Evolutionary conservation across 2,329 filamentous ascomycete genomes (phyloP).

Genomic region (Penicillium palitans): DNA sequence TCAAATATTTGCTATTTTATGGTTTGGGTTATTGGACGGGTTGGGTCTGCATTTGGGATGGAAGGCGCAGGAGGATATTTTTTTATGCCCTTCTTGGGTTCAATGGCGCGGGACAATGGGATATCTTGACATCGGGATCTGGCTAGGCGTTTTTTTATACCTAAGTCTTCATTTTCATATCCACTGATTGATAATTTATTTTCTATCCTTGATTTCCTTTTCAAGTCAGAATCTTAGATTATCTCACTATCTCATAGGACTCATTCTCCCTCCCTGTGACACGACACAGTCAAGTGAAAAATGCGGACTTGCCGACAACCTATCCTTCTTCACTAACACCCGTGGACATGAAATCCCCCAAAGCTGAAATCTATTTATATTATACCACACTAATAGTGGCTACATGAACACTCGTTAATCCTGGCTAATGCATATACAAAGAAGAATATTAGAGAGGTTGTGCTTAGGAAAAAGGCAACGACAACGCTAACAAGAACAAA

Average conservation of each 20-base stretch:
- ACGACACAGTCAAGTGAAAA: not conserved
- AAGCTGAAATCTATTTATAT: not conserved
- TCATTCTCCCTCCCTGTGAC: not conserved
- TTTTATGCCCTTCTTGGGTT: not conserved
- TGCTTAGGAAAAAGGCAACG: not conserved
- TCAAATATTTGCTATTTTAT: conserved; percentile 6
- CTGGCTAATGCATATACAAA: not conserved
- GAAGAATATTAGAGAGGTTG: not conserved
- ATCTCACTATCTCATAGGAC: not conserved
- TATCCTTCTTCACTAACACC: not conserved
- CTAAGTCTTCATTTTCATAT: conserved; percentile 2
- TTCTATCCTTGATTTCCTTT: not conserved
- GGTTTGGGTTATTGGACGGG: conserved; percentile 1
- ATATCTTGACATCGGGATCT: not conserved
- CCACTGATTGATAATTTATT: not conserved
- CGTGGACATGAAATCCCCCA: not conserved
- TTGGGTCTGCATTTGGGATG: not conserved
- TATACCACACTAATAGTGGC: not conserved
- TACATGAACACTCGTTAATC: not conserved
- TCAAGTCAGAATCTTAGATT: not conserved
- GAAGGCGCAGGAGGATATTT: not conserved
- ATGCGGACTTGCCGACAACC: not conserved
- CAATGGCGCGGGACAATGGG: not conserved
- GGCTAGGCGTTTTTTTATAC: conserved; percentile 6
- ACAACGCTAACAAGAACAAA: conserved; percentile 1